Evolutionary conservation across 768 basidiomycete species (phyloP).

Genomic region (Hydnomerulius pinastri): DNA sequence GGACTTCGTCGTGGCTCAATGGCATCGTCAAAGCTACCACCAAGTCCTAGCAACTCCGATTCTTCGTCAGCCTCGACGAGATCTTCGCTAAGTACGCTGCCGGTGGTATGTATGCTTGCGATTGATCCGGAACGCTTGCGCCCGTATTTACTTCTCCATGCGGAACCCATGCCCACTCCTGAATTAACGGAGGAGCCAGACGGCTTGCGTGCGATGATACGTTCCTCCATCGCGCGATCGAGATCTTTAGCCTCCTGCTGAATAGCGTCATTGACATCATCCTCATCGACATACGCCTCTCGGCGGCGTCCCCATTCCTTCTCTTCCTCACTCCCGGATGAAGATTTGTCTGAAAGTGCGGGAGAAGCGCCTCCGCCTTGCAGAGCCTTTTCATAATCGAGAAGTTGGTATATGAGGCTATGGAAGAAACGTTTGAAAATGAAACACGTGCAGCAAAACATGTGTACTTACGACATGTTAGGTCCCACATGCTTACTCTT

Average conservation of each 20-base stretch:
- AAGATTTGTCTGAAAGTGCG: constrained; percentile 55
- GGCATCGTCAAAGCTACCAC: constrained; percentile 57
- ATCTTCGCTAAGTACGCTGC: constrained; percentile 76
- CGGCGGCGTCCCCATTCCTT: constrained; percentile 82
- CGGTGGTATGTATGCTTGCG: constrained; percentile 66
- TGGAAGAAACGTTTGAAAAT: constrained; percentile 22
- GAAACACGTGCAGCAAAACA: constrained; percentile 23
- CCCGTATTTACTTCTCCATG: constrained; percentile 65
- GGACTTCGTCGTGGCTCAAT: constrained; percentile 37
- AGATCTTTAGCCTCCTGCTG: constrained; percentile 81
- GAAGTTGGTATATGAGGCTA: constrained; percentile 90
- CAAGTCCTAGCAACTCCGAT: constrained; percentile 64
- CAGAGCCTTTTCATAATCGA: constrained; percentile 85
- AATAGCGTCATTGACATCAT: constrained; percentile 53
- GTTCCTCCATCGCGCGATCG: constrained; percentile 87
- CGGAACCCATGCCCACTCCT: constrained; percentile 65
- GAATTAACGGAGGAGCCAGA: constrained; percentile 67
- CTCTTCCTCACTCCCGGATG: constrained; percentile 60
- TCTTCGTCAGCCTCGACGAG: constrained; percentile 85
- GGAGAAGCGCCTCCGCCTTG: constrained; percentile 52
- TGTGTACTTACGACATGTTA: constrained; percentile 84
- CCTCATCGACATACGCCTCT: constrained; percentile 46
- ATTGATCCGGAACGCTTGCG: constrained; percentile 76
- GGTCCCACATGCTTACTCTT: constrained; percentile 88
- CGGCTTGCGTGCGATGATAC: constrained; percentile 71